Evolutionary conservation across 768 basidiomycete species (phyloP).

Genomic region (Tylopilus felleus): DNA sequence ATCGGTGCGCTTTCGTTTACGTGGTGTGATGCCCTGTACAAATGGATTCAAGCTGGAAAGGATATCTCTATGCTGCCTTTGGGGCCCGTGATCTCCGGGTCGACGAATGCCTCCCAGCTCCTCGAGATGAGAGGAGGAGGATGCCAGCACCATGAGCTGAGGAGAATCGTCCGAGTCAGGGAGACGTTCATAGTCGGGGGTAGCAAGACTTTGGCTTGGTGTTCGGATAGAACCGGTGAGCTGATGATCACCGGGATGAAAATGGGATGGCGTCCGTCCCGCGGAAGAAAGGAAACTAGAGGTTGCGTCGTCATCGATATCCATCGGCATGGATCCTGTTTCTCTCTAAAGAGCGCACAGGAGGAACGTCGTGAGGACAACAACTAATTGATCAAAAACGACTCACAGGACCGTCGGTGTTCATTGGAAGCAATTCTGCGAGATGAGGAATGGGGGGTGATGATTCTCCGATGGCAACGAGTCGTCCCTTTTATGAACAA

Average conservation of each 20-base stretch:
- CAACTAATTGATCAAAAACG: neutral
- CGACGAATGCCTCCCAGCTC: neutral
- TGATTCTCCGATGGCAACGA: neutral
- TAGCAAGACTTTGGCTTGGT: neutral
- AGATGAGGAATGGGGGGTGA: neutral
- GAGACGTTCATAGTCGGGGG: neutral
- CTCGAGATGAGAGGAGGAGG: neutral
- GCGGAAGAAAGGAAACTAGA: neutral
- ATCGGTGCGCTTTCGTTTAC: slow-evolving; percentile 19
- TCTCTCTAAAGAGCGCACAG: slow-evolving; percentile 4
- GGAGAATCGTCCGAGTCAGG: neutral
- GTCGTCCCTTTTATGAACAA: slow-evolving; percentile 18
- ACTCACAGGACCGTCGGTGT: slow-evolving; percentile 16
- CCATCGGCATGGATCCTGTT: slow-evolving; percentile 7
- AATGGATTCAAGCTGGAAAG: neutral
- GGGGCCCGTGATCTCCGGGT: neutral
- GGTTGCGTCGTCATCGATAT: slow-evolving; percentile 7
- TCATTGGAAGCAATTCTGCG: slow-evolving; percentile 9
- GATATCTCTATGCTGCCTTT: neutral
- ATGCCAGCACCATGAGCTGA: neutral
- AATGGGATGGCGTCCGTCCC: neutral
- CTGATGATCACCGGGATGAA: neutral
- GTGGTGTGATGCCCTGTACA: neutral
- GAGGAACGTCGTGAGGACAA: neutral
- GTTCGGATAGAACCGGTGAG: neutral